Base-by-base conservation (phyloP, 2,329 filamentous ascomycete genomes). In the Ophiostoma perfectum region DNA sequence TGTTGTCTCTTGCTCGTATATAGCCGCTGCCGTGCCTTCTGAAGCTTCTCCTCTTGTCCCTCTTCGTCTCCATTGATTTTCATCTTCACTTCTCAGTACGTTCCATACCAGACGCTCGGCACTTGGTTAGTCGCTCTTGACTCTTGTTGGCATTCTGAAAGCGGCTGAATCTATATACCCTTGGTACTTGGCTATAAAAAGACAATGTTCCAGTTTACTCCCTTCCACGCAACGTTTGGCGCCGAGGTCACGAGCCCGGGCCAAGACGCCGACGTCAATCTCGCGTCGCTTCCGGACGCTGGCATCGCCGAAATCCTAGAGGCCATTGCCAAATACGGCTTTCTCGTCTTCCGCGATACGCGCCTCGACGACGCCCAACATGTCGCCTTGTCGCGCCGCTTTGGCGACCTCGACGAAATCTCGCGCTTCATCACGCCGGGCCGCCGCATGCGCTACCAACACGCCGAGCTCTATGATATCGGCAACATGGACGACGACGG, bases 341-440 rank as follows among this genome's bases (percentile, higher is more conserved):
- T 71, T 65, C 67, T 69, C 45, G 66, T 72, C 45, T 72, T 72
- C 64, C 70, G 71, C n/a, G 39, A 66, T 6, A 70, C 70, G 4
- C 67, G 80, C 85, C 76, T 87, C 9, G 78, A 80, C 68, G 84
- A 87, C 73, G 78, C 77, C 6, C 70, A 75, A 1, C 85, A 88
- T 72, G 78, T 87, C 47, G 75, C 76, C 5, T 84, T 87, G 73
- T 80, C 82, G 16, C 72, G 73, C 2, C 77, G 77, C 1, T 81
- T 87, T 70, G 86, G 84, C 27, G 82, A 84, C 36, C 80, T 87
- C 0, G 84, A 87, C 75, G 81, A 86, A 72, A 79, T 85, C 44
- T 79, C 75, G 18, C 82, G 81, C 0, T 86, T 83, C 75, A 75
- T 81, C 7, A 76, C 75, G 4, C 77, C 76, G 0, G 83, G 81